Percentiles rank a stretch among this genome's conserved stretches.
These are phyloP conservation scores for Epichloe scottii DNA, from an alignment of 2,329 filamentous ascomycete species.

Conservation along the genomic window DNA sequence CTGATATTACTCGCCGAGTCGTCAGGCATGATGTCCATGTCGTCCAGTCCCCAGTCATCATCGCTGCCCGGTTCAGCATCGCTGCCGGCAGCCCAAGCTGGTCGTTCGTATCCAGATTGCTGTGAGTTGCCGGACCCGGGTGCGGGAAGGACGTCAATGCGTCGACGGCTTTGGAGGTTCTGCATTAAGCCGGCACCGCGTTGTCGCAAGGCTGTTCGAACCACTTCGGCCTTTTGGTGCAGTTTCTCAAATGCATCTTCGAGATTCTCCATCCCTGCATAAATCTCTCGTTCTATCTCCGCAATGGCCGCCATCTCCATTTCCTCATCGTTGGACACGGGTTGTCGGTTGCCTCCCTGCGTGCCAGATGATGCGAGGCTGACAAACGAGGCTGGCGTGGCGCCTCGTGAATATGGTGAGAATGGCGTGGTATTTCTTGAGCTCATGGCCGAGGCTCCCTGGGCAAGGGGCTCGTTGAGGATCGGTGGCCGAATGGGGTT, in stretches of 20 bases:
- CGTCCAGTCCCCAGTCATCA: conserved; percentile 45
- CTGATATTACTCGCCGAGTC: conserved; percentile 73
- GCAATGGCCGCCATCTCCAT: conserved; percentile 81
- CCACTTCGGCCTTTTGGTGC: conserved; percentile 72
- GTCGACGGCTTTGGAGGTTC: conserved; percentile 47
- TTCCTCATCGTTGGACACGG: conserved; percentile 85
- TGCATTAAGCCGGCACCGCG: conserved; percentile 65
- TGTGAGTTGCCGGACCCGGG: conserved; percentile 34
- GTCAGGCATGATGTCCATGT: conserved; percentile 57
- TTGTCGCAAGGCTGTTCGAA: conserved; percentile 68
- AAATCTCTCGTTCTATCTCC: conserved; percentile 88
- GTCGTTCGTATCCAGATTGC: conserved; percentile 31
- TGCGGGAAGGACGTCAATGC: conserved; percentile 41
- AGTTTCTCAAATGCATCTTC: conserved; percentile 89
- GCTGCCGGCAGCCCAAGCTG: conserved; percentile 24
- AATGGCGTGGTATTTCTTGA: conserved; percentile 37
- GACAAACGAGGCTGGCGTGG: conserved; percentile 48
- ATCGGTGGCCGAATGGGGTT: conserved; percentile 34
- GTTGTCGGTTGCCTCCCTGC: conserved; percentile 31
- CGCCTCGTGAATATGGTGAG: conserved; percentile 38
- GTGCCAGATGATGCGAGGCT: conserved; percentile 38
- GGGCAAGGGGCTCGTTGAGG: conserved; percentile 26
- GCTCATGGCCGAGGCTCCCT: conserved; percentile 29
- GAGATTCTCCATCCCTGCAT: conserved; percentile 82
- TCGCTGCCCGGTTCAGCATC: conserved; percentile 40